phyloP scores from a whole-genome alignment of 805 yeast species.

The Suhomyces pyralidae region DNA sequence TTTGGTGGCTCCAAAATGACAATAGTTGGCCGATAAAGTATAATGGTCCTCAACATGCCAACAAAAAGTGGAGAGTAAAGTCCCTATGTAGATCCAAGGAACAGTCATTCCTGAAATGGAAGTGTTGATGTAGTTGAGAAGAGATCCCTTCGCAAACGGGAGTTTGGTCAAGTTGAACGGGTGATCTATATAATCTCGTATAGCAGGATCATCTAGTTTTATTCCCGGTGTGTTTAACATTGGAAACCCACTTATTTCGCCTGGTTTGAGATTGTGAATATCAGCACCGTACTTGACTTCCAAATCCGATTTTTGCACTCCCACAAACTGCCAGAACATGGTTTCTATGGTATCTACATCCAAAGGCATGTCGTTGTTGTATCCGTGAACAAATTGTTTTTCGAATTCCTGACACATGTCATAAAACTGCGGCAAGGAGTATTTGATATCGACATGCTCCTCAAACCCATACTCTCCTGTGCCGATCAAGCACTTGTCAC shows the following conservation, averaged over 20 bases:
- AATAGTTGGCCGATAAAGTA: slow-evolving; percentile 86
- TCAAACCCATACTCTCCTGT: slow-evolving; percentile 88
- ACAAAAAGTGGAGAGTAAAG: slow-evolving; percentile 86
- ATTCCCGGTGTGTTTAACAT: slow-evolving; percentile 29
- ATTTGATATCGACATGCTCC: slow-evolving; percentile 51
- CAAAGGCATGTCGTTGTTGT: slow-evolving; percentile 30
- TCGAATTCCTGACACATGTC: slow-evolving; percentile 51
- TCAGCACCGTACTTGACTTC: slow-evolving; percentile 84
- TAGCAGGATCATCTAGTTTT: slow-evolving; percentile 12
- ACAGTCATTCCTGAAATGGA: slow-evolving; percentile 89
- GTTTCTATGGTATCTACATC: slow-evolving; percentile 49
- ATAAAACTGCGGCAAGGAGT: slow-evolving; percentile 60
- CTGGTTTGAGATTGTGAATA: slow-evolving; percentile 62
- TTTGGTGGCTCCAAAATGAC: slow-evolving; percentile 85
- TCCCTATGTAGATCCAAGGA: slow-evolving; percentile 94
- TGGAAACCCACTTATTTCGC: slow-evolving; percentile 76
- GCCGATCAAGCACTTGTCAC: slow-evolving; percentile 81
- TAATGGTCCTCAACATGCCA: slow-evolving; percentile 98
- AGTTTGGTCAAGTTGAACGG: slow-evolving; percentile 75
- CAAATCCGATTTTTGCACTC: slow-evolving; percentile 39
- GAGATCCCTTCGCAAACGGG: slow-evolving; percentile 67
- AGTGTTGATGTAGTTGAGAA: slow-evolving; percentile 61
- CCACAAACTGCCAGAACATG: slow-evolving; percentile 62
- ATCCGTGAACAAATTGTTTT: slow-evolving; percentile 35
- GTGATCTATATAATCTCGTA: slow-evolving; percentile 46